A percentile compares a stretch with the other conserved stretches of the same genome.
Conservation (phyloP, 140 eudicot species). For the Cichorium intybus region DNA sequence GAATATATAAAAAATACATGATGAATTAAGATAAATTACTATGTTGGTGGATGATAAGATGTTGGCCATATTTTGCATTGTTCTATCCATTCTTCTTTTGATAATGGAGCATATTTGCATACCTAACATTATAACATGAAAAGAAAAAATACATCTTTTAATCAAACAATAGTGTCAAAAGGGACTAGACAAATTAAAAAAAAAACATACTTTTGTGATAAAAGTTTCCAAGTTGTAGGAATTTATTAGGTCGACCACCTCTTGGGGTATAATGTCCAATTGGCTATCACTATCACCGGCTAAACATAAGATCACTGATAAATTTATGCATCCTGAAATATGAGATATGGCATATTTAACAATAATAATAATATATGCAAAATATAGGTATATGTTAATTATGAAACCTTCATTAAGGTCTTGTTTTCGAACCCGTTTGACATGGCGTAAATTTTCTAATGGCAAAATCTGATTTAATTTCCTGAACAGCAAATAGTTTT, state of each 20-base stretch:
- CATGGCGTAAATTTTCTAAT: slow-evolving; percentile 74
- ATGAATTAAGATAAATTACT: slow-evolving; percentile 33
- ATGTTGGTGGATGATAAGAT: slow-evolving; percentile 92
- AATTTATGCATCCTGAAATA: slow-evolving; percentile 49
- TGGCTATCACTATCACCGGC: slow-evolving; percentile 49
- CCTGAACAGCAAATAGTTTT: slow-evolving; percentile 35
- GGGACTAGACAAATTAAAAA: not conserved
- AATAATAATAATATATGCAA: no score
- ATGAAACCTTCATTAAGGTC: slow-evolving; percentile 56
- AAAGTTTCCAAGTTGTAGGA: slow-evolving; percentile 76
- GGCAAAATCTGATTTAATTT: slow-evolving; percentile 73
- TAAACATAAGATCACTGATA: slow-evolving; percentile 63
- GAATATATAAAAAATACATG: not conserved
- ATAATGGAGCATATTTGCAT: slow-evolving; percentile 71
- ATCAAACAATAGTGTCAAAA: slow-evolving; percentile 1
- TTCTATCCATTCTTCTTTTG: slow-evolving; percentile 93
- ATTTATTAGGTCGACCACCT: slow-evolving; percentile 59
- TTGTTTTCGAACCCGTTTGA: slow-evolving; percentile 70
- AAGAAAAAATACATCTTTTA: not conserved
- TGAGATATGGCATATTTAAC: no score
- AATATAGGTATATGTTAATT: no score
- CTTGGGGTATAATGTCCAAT: slow-evolving; percentile 40
- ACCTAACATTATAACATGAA: slow-evolving; percentile 22
- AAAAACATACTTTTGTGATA: slow-evolving; percentile 61
- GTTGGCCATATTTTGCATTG: slow-evolving; percentile 95